These are phyloP conservation scores for Neodidymelliopsis sp. DNA, from an alignment of 2,329 filamentous ascomycete species.

Conservation along the genomic window DNA sequence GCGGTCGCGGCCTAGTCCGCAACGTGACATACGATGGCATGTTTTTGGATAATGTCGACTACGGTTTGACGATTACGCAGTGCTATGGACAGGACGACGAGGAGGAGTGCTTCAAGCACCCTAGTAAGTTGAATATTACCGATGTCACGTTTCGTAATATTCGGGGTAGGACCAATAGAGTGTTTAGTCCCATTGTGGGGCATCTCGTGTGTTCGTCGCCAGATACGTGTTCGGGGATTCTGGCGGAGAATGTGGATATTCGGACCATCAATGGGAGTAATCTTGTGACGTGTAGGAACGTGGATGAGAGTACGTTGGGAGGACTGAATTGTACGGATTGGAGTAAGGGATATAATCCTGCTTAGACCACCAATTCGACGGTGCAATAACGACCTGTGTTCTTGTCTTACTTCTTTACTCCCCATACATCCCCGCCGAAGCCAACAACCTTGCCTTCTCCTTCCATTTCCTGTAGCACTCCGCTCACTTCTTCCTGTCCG, in stretches of 20 bases:
- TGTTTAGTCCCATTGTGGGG: constrained; percentile 19
- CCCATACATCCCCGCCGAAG: constrained; percentile 45
- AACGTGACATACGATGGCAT: constrained; percentile 72
- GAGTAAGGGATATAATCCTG: constrained; percentile 20
- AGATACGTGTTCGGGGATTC: constrained; percentile 20
- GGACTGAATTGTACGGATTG: constrained; percentile 20
- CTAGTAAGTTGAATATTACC: constrained; percentile 20
- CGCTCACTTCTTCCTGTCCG: constrained; percentile 85
- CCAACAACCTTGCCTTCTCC: constrained; percentile 38
- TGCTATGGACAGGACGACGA: constrained; percentile 63
- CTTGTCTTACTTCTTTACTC: constrained; percentile 34
- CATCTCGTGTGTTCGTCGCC: constrained; percentile 17
- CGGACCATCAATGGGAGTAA: constrained; percentile 23
- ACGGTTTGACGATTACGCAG: constrained; percentile 67
- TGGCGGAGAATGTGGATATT: constrained; percentile 24
- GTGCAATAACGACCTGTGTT: background rate
- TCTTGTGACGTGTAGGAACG: constrained; percentile 23
- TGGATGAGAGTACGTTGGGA: constrained; percentile 15
- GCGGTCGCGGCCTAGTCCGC: constrained; percentile 65
- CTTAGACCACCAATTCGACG: background rate
- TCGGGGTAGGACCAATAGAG: constrained; percentile 11
- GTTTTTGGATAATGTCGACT: constrained; percentile 66
- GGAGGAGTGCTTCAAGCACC: constrained; percentile 22
- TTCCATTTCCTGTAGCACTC: constrained; percentile 78
- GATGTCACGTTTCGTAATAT: constrained; percentile 17